Base-by-base conservation (phyloP, 164 flowering plant species). In the Vitis cinerea region DNA sequence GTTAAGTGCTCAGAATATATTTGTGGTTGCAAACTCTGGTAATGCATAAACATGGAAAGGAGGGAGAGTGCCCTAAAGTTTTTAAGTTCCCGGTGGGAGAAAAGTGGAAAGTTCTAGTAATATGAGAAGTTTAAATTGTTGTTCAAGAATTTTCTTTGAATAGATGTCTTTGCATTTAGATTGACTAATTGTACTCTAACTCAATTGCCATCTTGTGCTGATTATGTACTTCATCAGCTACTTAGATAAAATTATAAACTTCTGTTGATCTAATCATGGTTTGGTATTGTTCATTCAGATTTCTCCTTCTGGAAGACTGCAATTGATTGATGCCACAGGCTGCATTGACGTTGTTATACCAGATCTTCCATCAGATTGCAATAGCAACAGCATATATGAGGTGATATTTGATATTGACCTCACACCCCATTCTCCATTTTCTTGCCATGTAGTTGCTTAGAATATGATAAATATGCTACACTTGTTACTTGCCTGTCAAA, bases 241-340 rank as follows among this genome's bases (percentile, higher is more conserved):
- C 3, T 13, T 49, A 16, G 61, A 8, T 30, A 16, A 16, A 50
- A 10, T 63, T 49, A 44, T 23, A 23, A 23, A 23, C 27, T 59
- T 60, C n/a, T 19, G 13, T 47, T 10, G 50, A 62, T 63, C 29
- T 68, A 17, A 67, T 31, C 37, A 56, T 17, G 16, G 49, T 31
- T 53, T 16, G 29, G 4, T 59, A 12, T 75, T 65, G 17, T 67
- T 55, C 23, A 12, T 72, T 31, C 81, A 93, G 97, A 67, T 89
- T 68, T 88, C 89, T 67, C 75, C 78, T 69, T 82, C 96, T 75
- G 94, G 98, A 78, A 86, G 86, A 72, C 77, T 93, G 78, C 94
- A 93, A 79, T 79, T 90, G 80, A 74, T 81, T 75, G 99, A 95
- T 83, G 88, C 85, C 50, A 88, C 92, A 67, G 93, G 96, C n/a